phyloP scores from a whole-genome alignment of 257 asterid genomes.

The Lycium barbarum region DNA sequence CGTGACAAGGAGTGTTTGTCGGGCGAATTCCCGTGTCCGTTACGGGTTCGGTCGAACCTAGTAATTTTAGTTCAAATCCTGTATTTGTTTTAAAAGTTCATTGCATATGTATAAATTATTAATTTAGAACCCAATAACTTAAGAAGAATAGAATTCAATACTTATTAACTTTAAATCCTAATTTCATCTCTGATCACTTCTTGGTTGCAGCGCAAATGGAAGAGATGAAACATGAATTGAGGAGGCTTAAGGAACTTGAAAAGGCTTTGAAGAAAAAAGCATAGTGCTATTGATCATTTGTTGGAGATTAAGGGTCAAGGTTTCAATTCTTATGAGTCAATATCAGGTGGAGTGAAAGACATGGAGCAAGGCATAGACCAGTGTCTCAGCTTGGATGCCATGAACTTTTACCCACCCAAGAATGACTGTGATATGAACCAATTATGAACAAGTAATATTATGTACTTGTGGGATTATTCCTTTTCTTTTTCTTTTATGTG shows the following conservation, averaged over 20 bases:
- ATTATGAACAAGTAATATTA: neutral
- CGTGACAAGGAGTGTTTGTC: too few species aligned
- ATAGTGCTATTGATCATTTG: too few species aligned
- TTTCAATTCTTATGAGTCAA: neutral
- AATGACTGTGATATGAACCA: neutral
- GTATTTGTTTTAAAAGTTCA: too few species aligned
- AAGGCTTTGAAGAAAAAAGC: neutral
- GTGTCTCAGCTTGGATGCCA: constrained; percentile 32
- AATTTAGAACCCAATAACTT: too few species aligned
- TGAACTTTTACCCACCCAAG: neutral
- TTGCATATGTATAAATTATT: too few species aligned
- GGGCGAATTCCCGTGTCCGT: too few species aligned
- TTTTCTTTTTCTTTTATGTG: neutral
- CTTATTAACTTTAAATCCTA: too few species aligned
- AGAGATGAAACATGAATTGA: constrained; percentile 28
- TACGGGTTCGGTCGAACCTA: too few species aligned
- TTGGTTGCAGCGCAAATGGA: constrained; percentile 23
- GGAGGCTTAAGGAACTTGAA: neutral
- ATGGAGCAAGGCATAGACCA: neutral
- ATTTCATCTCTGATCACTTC: too few species aligned
- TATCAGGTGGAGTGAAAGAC: neutral
- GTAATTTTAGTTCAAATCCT: too few species aligned
- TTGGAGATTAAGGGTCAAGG: neutral
- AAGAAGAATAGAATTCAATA: too few species aligned
- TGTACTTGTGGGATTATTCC: neutral